Evolutionary conservation across 2,329 filamentous ascomycete species (phyloP).

Genomic region (Exophiala bonariae): DNA sequence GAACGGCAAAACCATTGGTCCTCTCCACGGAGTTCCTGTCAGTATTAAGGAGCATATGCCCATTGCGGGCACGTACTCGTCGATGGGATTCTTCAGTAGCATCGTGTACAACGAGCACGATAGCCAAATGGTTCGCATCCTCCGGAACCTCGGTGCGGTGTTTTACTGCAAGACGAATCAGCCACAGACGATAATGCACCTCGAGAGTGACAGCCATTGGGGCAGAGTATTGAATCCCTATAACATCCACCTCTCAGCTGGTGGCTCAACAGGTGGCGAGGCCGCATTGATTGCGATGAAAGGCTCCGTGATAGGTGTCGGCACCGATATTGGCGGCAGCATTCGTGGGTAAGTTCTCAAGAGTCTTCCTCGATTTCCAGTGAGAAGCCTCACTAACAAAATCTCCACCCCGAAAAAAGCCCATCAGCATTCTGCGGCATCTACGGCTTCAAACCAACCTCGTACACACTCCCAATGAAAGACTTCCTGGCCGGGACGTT

Average conservation of each 20-base stretch:
- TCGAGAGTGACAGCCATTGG: conserved; percentile 34
- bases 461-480: conserved; percentile 39
- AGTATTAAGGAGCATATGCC: conserved; percentile 8
- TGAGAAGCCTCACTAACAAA: too few relatives aligned
- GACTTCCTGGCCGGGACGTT: conserved; percentile 10
- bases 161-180: conserved; percentile 35
- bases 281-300: conserved; percentile 54
- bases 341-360: conserved; percentile 32
- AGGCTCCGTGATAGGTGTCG: conserved; percentile 56
- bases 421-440: conserved; percentile 43
- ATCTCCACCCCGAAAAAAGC: too few relatives aligned
- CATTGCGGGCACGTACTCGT: conserved; percentile 2
- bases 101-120: neutral
- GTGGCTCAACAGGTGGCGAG: conserved; percentile 59
- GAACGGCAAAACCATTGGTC: conserved; percentile 49
- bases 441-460: conserved; percentile 43
- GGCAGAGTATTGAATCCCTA: conserved; percentile 53
- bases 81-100: neutral
- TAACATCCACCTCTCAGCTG: conserved; percentile 52
- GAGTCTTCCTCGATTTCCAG: too few relatives aligned
- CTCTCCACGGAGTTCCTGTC: conserved; percentile 56
- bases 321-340: conserved; percentile 51
- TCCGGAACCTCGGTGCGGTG: conserved; percentile 33
- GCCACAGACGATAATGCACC: conserved; percentile 34
- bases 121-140: conserved; percentile 13